Evolutionary conservation across 1,284 basidiomycete genomes (phyloP), one percentile per base, ranked within the genome.

Genomic region (Moesziomyces sp.): DNA sequence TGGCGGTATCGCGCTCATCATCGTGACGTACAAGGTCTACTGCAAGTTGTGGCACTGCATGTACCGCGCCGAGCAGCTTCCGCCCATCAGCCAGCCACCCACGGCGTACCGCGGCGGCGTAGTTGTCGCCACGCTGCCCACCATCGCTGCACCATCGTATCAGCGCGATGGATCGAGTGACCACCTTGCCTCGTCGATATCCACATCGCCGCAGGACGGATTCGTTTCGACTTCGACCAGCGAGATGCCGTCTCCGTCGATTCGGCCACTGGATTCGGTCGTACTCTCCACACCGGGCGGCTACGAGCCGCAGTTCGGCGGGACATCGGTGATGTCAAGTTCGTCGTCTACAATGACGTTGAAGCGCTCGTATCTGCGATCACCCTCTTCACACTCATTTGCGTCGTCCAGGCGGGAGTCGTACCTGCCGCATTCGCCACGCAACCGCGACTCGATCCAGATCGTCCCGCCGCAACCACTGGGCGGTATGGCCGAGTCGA

Each of bases 391-490:
- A 7, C 55, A 58, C 53, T 52, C 66, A 48, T 57, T 46, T 24
- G 23, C 58, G 50, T 14, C 55, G 53, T 44, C 66, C 59, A 35
- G 58, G 72, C 21, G 76, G 79, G 18, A 30, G 9, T 77, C 76
- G 13, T 81, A 81, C 19, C 54, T 81, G 10, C 79, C 79, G 13
- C 79, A 81, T 38, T 67, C 73, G 46, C 78, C 78, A 13, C 51
- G 64, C 24, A 80, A 81, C 46, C 45, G 79, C 7, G 77, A 81
- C 21, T 58, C 61, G 46, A 79, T 81, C 23, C 78, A 79, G 51
- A 79, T 81, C 28, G 51, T 76, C 24, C 76, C 79, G 3, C 79
- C 79, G 2, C 78, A 80, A 46, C 79, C 79, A 24, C 76, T 81
- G 11, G 79, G 79, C 2, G 30, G 30, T 8, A 30, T 30, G 30